Percentiles rank a stretch among this genome's conserved stretches.
Evolutionary conservation across 164 flowering plant species (phyloP).

Genomic region (Piper betle): DNA sequence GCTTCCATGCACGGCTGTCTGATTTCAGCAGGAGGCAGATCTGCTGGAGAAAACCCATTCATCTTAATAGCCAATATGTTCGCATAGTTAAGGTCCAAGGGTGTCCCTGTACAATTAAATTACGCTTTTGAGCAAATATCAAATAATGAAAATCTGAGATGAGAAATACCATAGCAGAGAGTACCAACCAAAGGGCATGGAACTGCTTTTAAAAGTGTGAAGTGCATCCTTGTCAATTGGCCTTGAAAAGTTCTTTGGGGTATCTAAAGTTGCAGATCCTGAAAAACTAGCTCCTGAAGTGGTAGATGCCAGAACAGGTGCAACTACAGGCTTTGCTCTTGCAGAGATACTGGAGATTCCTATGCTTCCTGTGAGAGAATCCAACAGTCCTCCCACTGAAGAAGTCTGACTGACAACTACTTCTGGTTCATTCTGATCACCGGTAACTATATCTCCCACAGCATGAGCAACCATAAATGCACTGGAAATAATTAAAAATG

Average conservation of each 20-base stretch:
- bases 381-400: slow-evolving; percentile 87
- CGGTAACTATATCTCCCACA: slow-evolving; percentile 66
- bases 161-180: slow-evolving; percentile 40
- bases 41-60: slow-evolving; percentile 75
- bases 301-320: slow-evolving; percentile 60
- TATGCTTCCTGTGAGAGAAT: slow-evolving; percentile 91
- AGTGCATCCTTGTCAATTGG: slow-evolving; percentile 75
- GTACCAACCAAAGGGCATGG: slow-evolving; percentile 99
- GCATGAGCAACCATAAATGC: slow-evolving; percentile 81
- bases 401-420: slow-evolving; percentile 60
- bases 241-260: slow-evolving; percentile 58
- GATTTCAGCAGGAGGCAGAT: slow-evolving; percentile 64
- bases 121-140: background rate
- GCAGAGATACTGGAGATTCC: slow-evolving; percentile 84
- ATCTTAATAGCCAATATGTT: slow-evolving; percentile 55
- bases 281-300: slow-evolving; percentile 31
- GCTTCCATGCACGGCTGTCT: slow-evolving; percentile 99
- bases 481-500: slow-evolving; percentile 20
- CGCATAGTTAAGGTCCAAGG: slow-evolving; percentile 72
- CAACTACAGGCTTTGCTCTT: slow-evolving; percentile 77
- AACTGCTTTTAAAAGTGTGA: slow-evolving; percentile 59
- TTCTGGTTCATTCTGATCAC: slow-evolving; percentile 77
- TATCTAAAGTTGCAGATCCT: slow-evolving; percentile 55
- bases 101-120: slow-evolving; percentile 50
- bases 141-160: slow-evolving; percentile 10